Conservation (phyloP, 345 rosid species). For the Euphorbia tirucalli region DNA sequence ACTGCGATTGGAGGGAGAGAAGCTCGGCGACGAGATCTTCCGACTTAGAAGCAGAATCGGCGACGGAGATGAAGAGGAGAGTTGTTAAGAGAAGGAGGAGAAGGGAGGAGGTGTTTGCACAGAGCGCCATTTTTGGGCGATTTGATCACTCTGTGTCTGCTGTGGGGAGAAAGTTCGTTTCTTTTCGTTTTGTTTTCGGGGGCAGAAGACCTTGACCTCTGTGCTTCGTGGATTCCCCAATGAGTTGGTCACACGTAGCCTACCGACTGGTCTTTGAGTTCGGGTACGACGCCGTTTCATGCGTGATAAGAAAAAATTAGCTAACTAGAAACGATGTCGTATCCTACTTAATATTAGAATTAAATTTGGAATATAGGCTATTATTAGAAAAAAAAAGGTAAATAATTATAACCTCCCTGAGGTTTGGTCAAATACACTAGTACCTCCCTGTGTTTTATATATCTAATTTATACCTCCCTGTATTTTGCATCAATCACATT, state of each 20-base stretch:
- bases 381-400: no score
- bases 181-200: background rate
- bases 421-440: no score
- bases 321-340: no score
- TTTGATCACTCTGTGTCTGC: background rate
- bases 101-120: background rate
- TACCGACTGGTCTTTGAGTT: no score
- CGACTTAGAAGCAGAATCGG: constrained; percentile 33
- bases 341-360: no score
- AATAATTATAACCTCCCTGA: no score
- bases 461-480: no score
- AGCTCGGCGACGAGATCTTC: constrained; percentile 58
- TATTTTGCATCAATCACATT: no score
- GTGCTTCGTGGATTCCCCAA: constrained; percentile 4
- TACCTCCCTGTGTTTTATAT: no score
- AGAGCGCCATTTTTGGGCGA: constrained; percentile 21
- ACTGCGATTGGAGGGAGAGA: constrained; percentile 54
- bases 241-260: background rate
- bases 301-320: no score
- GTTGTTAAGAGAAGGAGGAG: constrained; percentile 30
- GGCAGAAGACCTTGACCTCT: background rate
- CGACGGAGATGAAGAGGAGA: constrained; percentile 9
- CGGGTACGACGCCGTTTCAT: no score
- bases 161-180: background rate
- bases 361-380: no score